A percentile compares a stretch with the other conserved stretches of the same genome.
These are phyloP conservation scores for Limnanthes douglasii DNA, from an alignment of 345 rosid genomes.

Conservation along the genomic window DNA sequence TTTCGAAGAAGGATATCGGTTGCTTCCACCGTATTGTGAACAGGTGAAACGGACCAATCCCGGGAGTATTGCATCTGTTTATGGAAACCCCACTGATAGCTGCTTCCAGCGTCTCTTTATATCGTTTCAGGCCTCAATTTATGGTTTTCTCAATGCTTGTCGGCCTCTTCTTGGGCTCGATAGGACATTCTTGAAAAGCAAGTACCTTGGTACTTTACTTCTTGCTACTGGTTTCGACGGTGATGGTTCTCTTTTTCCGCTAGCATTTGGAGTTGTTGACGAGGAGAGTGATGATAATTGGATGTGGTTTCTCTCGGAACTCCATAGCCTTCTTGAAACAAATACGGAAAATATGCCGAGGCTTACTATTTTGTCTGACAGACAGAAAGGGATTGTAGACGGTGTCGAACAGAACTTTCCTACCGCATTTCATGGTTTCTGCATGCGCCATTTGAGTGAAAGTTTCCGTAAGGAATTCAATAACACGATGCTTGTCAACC, in stretches of 20 bases:
- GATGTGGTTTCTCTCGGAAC: conserved; percentile 99
- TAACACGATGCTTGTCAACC: conserved; percentile 78
- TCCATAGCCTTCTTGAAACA: conserved; percentile 81
- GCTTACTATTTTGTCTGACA: conserved; percentile 85
- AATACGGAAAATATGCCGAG: conserved; percentile 96
- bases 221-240: conserved; percentile 96
- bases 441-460: conserved; percentile 92
- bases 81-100: conserved; percentile 52
- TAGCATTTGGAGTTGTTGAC: conserved; percentile 92
- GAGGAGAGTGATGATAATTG: conserved; percentile 96
- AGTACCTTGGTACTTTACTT: conserved; percentile 87
- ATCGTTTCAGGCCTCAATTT: conserved; percentile 95
- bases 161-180: conserved; percentile 91
- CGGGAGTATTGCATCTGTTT: conserved; percentile 83
- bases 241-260: conserved; percentile 82
- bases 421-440: conserved; percentile 92
- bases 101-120: conserved; percentile 95
- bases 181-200: conserved; percentile 75
- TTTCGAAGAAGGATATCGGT: conserved; percentile 88
- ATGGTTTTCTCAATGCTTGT: conserved; percentile 91
- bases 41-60: conserved; percentile 85
- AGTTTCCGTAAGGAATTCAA: conserved; percentile 92
- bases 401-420: conserved; percentile 92
- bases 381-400: conserved; percentile 80
- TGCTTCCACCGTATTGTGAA: conserved; percentile 91